Evolutionary conservation across 2,329 filamentous ascomycete genomes (phyloP), one percentile per base, ranked within the genome.

Genomic region (Paecilomyces fulvus): DNA sequence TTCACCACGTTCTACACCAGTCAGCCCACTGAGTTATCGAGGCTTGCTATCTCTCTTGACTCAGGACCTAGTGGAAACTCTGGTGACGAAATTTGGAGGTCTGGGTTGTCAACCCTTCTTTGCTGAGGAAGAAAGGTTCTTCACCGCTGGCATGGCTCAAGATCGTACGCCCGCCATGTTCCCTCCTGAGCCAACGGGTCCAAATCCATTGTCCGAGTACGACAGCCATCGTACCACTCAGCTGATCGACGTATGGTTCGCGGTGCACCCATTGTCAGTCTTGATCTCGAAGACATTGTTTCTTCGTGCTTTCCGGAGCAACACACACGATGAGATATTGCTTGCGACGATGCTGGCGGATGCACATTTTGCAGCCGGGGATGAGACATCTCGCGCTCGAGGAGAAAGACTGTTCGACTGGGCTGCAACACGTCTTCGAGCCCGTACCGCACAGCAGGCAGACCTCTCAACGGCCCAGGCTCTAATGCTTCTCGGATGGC

Each of bases 231-330:
- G 55, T 31, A 59, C 58, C 11, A 43, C 60, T 10, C 64, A 66
- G 53, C 49, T 76, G 23, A 70, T 76, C 49, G 74, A 76, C 52
- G 67, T 76, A 23, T 76, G 74, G 74, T 76, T 72, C 56, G 73
- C 70, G 0, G 59, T 66, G 11, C 74, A 76, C 49, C 74, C 74
- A 25, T 60, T 76, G 6, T 73, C 73, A 8, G 70, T 71, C 54
- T 63, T 75, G 14, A 63, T 76, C 14, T 76, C 73, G 54, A 76
- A 76, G 60, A 75, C 73, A 1, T 60, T 76, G 8, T 65, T 76
- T 8, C 65, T 75, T 14, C 65, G 70, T 33, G 70, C 73, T 33
- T 64, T 74, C 8, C 68, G 72, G 21, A 71, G 74, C 55, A 69
- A 65, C n/a, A 73, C 70, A 4, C 69, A 73, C 49, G 73, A 75